A percentile compares a stretch with the other conserved stretches of the same genome.
phyloP scores from a whole-genome alignment of 1,284 basidiomycete genomes.

The Austroboletus sp. region DNA sequence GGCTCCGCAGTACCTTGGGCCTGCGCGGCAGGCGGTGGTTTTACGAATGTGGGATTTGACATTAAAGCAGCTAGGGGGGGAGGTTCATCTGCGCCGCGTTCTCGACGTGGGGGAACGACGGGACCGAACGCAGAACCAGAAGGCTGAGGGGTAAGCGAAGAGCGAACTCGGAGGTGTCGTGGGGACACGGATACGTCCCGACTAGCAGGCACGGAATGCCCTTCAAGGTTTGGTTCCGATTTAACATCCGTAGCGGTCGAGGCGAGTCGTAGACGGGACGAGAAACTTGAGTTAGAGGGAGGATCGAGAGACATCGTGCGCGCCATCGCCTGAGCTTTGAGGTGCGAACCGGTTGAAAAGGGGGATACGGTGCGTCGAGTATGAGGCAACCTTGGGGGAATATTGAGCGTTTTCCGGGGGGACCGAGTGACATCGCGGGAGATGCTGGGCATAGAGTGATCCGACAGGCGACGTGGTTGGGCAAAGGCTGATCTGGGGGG shows the following conservation, averaged over 20 bases:
- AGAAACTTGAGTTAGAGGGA: slow-evolving; percentile 32
- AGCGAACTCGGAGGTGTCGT: slow-evolving; percentile 55
- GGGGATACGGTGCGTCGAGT: slow-evolving; percentile 41
- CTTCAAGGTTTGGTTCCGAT: slow-evolving; percentile 38
- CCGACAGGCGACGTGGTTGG: slow-evolving; percentile 23
- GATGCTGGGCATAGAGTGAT: neutral
- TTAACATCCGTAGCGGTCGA: slow-evolving; percentile 30
- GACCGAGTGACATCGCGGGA: slow-evolving; percentile 20
- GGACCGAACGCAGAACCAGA: slow-evolving; percentile 47
- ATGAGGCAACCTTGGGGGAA: slow-evolving; percentile 27
- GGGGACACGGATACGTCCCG: slow-evolving; percentile 37
- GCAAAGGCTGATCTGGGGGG: slow-evolving; percentile 45
- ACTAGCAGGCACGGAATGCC: slow-evolving; percentile 31
- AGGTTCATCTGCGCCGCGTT: slow-evolving; percentile 55
- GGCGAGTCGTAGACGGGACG: slow-evolving; percentile 17
- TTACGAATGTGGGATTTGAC: slow-evolving; percentile 64
- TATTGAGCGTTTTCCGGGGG: slow-evolving; percentile 26
- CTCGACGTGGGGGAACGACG: slow-evolving; percentile 32
- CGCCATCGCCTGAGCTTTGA: slow-evolving; percentile 31
- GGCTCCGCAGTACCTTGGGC: slow-evolving; percentile 31
- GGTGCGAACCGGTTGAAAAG: slow-evolving; percentile 24
- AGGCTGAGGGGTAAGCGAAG: slow-evolving; percentile 62
- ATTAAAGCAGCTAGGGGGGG: slow-evolving; percentile 54
- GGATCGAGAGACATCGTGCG: slow-evolving; percentile 64
- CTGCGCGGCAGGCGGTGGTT: slow-evolving; percentile 41